phyloP scores from a whole-genome alignment of 768 basidiomycete genomes.

The Symmetrospora coprosmae region DNA sequence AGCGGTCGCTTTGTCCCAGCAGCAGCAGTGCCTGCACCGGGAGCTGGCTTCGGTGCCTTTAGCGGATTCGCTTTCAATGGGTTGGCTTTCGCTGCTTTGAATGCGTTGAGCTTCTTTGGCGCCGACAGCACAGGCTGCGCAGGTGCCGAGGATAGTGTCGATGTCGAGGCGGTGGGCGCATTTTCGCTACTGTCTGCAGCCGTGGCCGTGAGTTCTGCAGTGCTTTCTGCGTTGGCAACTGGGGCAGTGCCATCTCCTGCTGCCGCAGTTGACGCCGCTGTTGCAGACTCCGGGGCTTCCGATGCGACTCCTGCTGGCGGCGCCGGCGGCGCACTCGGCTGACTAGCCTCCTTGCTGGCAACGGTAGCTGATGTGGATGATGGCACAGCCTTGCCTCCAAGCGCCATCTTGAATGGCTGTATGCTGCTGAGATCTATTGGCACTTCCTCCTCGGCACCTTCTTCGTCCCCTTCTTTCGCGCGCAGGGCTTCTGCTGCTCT shows the following conservation, averaged over 20 bases:
- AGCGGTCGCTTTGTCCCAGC: conserved; percentile 43
- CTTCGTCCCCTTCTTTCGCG: conserved; percentile 1
- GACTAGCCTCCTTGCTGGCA: too few relatives aligned
- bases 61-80: conserved; percentile 44
- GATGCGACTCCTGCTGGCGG: conserved; percentile 21
- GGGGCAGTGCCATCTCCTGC: too few relatives aligned
- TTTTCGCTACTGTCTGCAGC: conserved; percentile 28
- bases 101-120: conserved; percentile 49
- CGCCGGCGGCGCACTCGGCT: conserved; percentile 26
- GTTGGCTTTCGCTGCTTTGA: conserved; percentile 40
- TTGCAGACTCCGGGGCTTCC: background rate
- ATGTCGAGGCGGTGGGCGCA: conserved; percentile 35
- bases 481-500: conserved; percentile 22
- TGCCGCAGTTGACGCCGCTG: background rate
- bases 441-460: background rate
- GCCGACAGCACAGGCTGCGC: conserved; percentile 20
- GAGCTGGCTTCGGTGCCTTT: conserved; percentile 45
- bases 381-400: too few relatives aligned
- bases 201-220: too few relatives aligned
- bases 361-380: too few relatives aligned
- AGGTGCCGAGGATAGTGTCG: conserved; percentile 32
- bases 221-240: too few relatives aligned
- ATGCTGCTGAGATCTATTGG: conserved; percentile 22
- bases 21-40: conserved; percentile 44
- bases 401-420: conserved; percentile 14